Evolutionary conservation across 2,329 filamentous ascomycete species (phyloP), one percentile per base, ranked within the genome.

Genomic region (Epichloe coenophiala): DNA sequence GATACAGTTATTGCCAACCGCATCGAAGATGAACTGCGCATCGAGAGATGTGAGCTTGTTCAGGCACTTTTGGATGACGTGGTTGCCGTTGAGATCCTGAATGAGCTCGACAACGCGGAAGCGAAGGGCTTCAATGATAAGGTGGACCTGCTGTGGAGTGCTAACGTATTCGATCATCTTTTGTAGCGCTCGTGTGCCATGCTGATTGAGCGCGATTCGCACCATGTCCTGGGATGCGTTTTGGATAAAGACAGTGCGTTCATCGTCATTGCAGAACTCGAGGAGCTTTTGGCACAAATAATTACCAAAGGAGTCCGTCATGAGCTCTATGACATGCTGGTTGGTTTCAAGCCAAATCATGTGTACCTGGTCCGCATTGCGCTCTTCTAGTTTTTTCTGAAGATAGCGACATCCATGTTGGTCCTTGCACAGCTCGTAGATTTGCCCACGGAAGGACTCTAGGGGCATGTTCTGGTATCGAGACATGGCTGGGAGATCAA

Each of bases 251-350:
- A 83, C 81, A 49, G 91, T 97, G 57, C 93, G 88, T 73, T 98
- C 91, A 48, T 95, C 88, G 62, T 97, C 87, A 64, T 88, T 94
- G 71, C 88, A 91, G 67, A 84, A 95, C 71, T 98, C 93, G 35
- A 98, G 79, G 55, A 98, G 75, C 77, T 97, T 98, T 75, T 98
- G 93, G 75, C 91, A 97, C 58, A 98, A 82, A 69, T 98, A 98
- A 74, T 98, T 98, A 66, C 93, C 93, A 67, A 98, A 98, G 9
- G 93, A 91, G 69, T 98, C 91, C 54, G 89, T 96, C 93, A 98
- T 98, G 57, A 98, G 76, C 72, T 98, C 93, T 56, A 95, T 84
- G 59, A 98, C 90, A 66, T 97, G 89, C 63, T 86, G 78, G 64
- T 91, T 88, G 49, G 90, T 95, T 73, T 98, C 93, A 33, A 84